Evolutionary conservation across 257 asterid genomes (phyloP).

Genomic region (Solanum infundibuliforme): DNA sequence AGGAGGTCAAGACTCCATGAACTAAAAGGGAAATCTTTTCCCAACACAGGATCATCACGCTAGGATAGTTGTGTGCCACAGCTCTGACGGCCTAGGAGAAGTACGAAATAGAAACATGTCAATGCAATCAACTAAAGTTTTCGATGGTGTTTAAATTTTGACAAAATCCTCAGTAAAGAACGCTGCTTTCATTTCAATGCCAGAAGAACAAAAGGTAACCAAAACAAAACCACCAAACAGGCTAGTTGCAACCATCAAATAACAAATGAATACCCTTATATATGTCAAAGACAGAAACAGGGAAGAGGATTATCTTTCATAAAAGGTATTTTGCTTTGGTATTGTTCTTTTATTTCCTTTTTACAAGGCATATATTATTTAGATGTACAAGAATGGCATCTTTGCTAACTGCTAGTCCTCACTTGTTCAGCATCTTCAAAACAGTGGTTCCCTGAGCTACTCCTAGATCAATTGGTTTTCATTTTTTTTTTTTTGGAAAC

Average conservation of each 20-base stretch:
- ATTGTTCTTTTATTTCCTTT: background rate
- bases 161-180: background rate
- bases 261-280: background rate
- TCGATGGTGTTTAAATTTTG: background rate
- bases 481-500: background rate
- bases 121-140: background rate
- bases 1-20: slow-evolving; percentile 33
- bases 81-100: slow-evolving; percentile 78
- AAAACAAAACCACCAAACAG: background rate
- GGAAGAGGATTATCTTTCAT: background rate
- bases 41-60: slow-evolving; percentile 60
- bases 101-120: slow-evolving; percentile 6
- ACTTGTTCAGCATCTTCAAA: background rate
- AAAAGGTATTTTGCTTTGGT: background rate
- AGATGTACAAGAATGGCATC: background rate
- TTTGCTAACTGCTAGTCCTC: background rate
- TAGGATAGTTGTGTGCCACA: slow-evolving; percentile 88
- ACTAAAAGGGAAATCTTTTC: slow-evolving; percentile 48
- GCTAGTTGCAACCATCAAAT: background rate
- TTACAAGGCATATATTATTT: background rate
- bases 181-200: background rate
- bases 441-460: background rate
- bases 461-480: background rate
- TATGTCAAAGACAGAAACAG: background rate
- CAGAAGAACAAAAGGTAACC: background rate